Percentiles rank a stretch among this genome's conserved stretches.
phyloP scores from a whole-genome alignment of 2,329 filamentous ascomycete genomes.

The Monosporascus sp. region DNA sequence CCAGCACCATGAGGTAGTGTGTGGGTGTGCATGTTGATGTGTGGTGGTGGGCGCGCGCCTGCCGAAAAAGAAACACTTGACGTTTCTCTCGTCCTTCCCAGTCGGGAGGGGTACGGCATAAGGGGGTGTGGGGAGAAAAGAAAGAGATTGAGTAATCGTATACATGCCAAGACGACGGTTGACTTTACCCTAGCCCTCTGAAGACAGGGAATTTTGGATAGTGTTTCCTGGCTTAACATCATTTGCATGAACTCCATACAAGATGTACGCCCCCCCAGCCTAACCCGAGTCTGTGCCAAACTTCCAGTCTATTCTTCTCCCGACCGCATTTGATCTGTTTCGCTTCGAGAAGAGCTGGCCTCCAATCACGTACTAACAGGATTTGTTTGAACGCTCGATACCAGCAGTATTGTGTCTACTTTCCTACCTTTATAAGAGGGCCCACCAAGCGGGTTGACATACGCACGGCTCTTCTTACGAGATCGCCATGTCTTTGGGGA shows the following conservation, averaged over 20 bases:
- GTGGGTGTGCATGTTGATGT: not conserved
- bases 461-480: not conserved
- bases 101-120: not conserved
- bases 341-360: not conserved
- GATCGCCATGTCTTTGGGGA: not conserved
- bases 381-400: not conserved
- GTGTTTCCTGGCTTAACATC: not conserved
- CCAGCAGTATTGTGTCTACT: not conserved
- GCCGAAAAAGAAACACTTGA: not conserved
- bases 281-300: not conserved
- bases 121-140: not conserved
- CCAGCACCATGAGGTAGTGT: not conserved
- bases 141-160: not conserved
- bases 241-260: not conserved
- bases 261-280: not conserved
- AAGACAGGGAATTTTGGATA: not conserved
- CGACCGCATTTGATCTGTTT: not conserved
- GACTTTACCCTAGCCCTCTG: not conserved
- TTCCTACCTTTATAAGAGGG: not conserved
- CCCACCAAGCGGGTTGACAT: not conserved
- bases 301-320: not conserved
- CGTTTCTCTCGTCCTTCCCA: not conserved
- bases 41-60: not conserved
- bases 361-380: not conserved
- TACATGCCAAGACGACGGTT: not conserved